These are phyloP conservation scores for Dendrocalamus sinicus DNA, from an alignment of 176 grass and related monocot species.

Conservation along the genomic window DNA sequence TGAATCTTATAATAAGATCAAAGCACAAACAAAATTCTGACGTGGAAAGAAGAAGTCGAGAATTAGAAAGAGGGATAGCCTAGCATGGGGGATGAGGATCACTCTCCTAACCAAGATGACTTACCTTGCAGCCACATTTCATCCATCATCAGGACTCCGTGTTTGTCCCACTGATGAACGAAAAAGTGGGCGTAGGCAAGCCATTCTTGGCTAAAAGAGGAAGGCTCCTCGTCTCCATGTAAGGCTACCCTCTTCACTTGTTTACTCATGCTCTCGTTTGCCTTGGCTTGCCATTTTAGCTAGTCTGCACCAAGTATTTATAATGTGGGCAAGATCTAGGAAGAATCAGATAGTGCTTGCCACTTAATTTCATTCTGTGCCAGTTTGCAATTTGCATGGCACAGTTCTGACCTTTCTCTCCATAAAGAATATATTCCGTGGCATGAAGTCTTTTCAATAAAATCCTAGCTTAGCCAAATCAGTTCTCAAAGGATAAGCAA, in stretches of 20 bases:
- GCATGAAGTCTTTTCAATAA: constrained; percentile 23
- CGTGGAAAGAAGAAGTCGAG: constrained; percentile 26
- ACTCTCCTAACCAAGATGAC: constrained; percentile 50
- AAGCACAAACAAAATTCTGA: not conserved
- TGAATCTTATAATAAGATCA: not conserved
- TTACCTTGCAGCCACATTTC: constrained; percentile 46
- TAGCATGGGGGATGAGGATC: constrained; percentile 57
- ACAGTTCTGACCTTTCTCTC: constrained; percentile 9
- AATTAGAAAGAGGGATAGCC: constrained; percentile 48
- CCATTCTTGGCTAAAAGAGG: constrained; percentile 70
- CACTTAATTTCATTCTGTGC: not conserved
- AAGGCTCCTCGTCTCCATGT: constrained; percentile 53
- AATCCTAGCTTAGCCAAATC: constrained; percentile 40
- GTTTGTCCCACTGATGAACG: constrained; percentile 16
- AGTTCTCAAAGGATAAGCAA: constrained; percentile 22
- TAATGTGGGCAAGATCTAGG: constrained; percentile 23
- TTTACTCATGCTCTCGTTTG: constrained; percentile 13
- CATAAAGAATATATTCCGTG: constrained; percentile 50
- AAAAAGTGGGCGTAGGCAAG: constrained; percentile 55
- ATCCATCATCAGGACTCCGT: constrained; percentile 11
- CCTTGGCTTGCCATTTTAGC: constrained; percentile 13
- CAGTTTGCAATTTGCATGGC: not conserved
- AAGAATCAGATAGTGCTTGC: constrained; percentile 9
- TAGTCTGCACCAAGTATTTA: constrained; percentile 38
- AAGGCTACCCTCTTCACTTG: constrained; percentile 49